Evolutionary conservation across 768 basidiomycete genomes (phyloP).

Genomic region (Xerocomus potaroensis): DNA sequence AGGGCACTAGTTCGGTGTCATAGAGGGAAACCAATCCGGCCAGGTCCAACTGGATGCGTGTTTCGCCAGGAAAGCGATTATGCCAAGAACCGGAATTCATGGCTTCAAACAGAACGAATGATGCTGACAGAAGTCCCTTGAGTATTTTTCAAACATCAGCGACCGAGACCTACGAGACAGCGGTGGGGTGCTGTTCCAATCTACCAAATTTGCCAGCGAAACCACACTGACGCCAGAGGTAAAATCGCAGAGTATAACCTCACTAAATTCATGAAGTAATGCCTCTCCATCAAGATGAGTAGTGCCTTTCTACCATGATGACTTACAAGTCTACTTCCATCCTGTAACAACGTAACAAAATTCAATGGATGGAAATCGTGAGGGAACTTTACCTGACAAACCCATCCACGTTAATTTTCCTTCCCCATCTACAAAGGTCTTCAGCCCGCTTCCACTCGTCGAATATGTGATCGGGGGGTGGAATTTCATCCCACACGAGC

Average conservation of each 20-base stretch:
- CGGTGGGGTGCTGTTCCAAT: background rate
- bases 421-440: background rate
- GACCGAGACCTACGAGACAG: background rate
- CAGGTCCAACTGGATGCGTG: background rate
- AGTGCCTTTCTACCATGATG: too few species aligned
- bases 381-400: background rate
- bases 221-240: background rate
- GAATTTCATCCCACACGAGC: background rate
- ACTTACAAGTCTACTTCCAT: slow-evolving; percentile 3
- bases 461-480: background rate
- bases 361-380: background rate
- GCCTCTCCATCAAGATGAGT: background rate
- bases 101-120: background rate
- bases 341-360: background rate
- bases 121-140: background rate
- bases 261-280: background rate
- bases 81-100: background rate
- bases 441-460: background rate
- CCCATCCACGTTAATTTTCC: background rate
- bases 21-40: background rate
- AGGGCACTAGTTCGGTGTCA: background rate
- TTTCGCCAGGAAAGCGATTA: background rate
- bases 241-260: background rate
- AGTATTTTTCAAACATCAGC: background rate
- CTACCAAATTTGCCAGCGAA: background rate